Evolutionary conservation across 306 rosid species (phyloP).

Genomic region (Amphicarpaea edgeworthii): DNA sequence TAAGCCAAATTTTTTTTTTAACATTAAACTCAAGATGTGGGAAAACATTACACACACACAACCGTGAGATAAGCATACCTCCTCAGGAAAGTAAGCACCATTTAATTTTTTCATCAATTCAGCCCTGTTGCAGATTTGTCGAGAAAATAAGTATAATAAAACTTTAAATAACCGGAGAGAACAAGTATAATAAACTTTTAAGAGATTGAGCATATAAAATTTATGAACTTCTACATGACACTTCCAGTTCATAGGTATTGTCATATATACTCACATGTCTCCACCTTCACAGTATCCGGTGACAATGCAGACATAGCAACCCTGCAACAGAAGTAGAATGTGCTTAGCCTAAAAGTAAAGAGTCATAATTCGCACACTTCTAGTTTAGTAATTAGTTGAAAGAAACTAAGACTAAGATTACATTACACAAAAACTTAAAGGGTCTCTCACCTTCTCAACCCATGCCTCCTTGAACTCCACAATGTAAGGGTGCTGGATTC

Average conservation of each 20-base stretch:
- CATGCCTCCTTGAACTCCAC: conserved; percentile 98
- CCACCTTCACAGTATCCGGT: conserved; percentile 99
- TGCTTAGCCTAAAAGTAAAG: conserved; percentile 28
- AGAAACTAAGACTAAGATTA: conserved; percentile 25
- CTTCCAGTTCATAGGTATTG: conserved; percentile 26
- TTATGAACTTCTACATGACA: conserved; percentile 27
- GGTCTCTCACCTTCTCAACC: conserved; percentile 91
- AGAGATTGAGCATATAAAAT: conserved; percentile 8
- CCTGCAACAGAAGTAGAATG: conserved; percentile 66
- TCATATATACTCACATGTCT: conserved; percentile 87
- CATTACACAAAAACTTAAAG: conserved; percentile 16
- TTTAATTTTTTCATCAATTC: conserved; percentile 92
- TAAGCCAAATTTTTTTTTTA: conserved; percentile 9
- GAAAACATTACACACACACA: conserved; percentile 13
- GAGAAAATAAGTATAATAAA: conserved; percentile 25
- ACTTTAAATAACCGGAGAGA: not conserved
- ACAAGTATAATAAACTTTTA: conserved; percentile 24
- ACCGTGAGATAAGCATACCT: conserved; percentile 59
- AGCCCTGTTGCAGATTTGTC: conserved; percentile 66
- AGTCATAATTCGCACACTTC: conserved; percentile 16
- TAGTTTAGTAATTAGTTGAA: conserved; percentile 36
- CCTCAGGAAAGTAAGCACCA: conserved; percentile 91
- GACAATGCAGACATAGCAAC: conserved; percentile 98
- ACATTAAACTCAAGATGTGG: not conserved
- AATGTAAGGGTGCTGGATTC: conserved; percentile 93